Conservation (phyloP, 495 filamentous ascomycete genomes). For the Daldinia loculata region DNA sequence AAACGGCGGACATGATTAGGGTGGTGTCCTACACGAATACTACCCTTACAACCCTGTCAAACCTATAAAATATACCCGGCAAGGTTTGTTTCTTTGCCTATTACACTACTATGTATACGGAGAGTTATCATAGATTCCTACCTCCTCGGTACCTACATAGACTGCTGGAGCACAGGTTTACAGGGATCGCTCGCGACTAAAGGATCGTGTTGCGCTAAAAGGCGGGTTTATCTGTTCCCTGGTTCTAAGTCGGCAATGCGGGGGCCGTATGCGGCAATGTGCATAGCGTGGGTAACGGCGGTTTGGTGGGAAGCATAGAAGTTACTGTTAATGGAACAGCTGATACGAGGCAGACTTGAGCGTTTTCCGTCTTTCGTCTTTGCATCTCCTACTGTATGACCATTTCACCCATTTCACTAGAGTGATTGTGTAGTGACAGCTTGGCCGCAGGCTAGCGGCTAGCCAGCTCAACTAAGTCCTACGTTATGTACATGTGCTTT, state of each 20-base stretch:
- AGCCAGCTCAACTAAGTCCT: conserved; percentile 34
- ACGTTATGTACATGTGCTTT: conserved; percentile 24
- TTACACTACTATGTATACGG: background rate
- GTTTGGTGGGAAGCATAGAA: conserved; percentile 16
- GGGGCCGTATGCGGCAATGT: conserved; percentile 33
- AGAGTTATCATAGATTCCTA: conserved; percentile 29
- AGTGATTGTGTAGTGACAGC: conserved; percentile 8
- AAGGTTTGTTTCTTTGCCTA: conserved; percentile 19
- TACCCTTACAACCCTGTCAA: conserved; percentile 19
- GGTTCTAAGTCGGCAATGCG: conserved; percentile 36
- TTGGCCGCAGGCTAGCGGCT: conserved; percentile 22
- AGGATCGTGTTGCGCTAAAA: background rate
- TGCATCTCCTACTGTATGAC: background rate
- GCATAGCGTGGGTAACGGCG: conserved; percentile 30
- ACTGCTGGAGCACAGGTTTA: conserved; percentile 9
- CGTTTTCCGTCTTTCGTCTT: background rate
- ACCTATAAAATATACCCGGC: conserved; percentile 18
- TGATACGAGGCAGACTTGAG: conserved; percentile 31
- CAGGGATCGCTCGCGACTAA: conserved; percentile 18
- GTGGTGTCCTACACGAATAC: conserved; percentile 6
- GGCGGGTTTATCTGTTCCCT: conserved; percentile 15
- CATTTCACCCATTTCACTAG: conserved; percentile 16
- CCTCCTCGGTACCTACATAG: background rate
- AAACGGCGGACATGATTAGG: conserved; percentile 11
- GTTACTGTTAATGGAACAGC: conserved; percentile 31